Evolutionary conservation across 306 rosid species (phyloP).

Genomic region (Gleditsia sinensis): DNA sequence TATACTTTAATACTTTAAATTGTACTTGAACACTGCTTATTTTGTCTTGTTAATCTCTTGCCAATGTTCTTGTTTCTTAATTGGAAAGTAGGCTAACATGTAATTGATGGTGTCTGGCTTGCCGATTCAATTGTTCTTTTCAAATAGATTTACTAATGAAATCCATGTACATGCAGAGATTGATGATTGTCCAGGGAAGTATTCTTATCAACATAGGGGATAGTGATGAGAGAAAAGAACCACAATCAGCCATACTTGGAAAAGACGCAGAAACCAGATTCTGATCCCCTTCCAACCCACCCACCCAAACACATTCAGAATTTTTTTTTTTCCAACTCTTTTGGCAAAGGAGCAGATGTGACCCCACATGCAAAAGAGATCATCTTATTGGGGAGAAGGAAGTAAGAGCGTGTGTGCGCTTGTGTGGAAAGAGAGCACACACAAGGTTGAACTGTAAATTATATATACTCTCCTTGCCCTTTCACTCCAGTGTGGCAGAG

Average conservation of each 20-base stretch:
- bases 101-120: background rate
- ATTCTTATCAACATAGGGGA: slow-evolving; percentile 55
- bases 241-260: slow-evolving; percentile 42
- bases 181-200: slow-evolving; percentile 41
- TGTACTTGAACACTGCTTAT: no score
- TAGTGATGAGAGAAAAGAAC: slow-evolving; percentile 45
- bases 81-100: no score
- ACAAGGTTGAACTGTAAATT: no score
- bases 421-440: background rate
- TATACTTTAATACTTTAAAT: no score
- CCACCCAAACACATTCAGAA: slow-evolving; percentile 44
- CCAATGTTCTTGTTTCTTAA: no score
- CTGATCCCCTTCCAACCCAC: slow-evolving; percentile 61
- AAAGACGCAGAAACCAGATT: slow-evolving; percentile 56
- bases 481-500: slow-evolving; percentile 45
- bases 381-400: background rate
- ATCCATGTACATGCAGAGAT: slow-evolving; percentile 9
- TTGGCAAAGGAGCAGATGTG: slow-evolving; percentile 57
- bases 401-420: background rate
- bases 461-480: slow-evolving; percentile 25
- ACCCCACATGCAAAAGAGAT: slow-evolving; percentile 34
- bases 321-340: slow-evolving; percentile 28
- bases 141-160: background rate
- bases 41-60: no score
- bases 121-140: background rate